Evolutionary conservation across 768 basidiomycete genomes (phyloP).

Genomic region (Amanita jacksonii): DNA sequence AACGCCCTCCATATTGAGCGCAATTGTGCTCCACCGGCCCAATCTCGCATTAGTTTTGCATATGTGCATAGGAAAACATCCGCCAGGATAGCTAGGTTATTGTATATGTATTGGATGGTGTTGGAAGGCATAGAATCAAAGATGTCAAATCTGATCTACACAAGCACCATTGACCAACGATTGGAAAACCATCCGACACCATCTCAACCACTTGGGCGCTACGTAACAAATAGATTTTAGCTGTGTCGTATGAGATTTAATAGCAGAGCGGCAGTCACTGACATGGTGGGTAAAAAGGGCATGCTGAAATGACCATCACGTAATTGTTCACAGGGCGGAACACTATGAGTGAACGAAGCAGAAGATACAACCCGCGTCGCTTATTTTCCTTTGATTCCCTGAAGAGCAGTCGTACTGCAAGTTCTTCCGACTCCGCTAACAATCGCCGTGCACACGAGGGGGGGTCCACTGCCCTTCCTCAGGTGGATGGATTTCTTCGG

Average conservation of each 20-base stretch:
- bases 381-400: conserved; percentile 20
- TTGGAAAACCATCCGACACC: no score
- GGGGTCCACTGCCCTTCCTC: not conserved
- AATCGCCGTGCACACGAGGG: not conserved
- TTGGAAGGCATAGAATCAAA: no score
- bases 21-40: not conserved
- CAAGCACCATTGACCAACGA: no score
- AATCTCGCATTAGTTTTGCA: not conserved
- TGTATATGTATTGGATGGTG: no score
- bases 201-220: no score
- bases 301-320: no score
- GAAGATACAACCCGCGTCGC: conserved; percentile 11
- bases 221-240: no score
- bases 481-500: not conserved
- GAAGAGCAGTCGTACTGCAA: conserved; percentile 7
- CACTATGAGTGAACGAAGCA: not conserved
- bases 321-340: not conserved
- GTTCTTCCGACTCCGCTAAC: not conserved
- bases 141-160: no score
- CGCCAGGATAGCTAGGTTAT: no score
- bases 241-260: no score
- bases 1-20: conserved; percentile 38
- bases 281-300: no score
- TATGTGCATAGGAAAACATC: no score
- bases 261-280: not conserved